A percentile compares a stretch with the other conserved stretches of the same genome.
Evolutionary conservation across 805 yeast genomes (phyloP).

Genomic region (Komagataella pseudopastoris): DNA sequence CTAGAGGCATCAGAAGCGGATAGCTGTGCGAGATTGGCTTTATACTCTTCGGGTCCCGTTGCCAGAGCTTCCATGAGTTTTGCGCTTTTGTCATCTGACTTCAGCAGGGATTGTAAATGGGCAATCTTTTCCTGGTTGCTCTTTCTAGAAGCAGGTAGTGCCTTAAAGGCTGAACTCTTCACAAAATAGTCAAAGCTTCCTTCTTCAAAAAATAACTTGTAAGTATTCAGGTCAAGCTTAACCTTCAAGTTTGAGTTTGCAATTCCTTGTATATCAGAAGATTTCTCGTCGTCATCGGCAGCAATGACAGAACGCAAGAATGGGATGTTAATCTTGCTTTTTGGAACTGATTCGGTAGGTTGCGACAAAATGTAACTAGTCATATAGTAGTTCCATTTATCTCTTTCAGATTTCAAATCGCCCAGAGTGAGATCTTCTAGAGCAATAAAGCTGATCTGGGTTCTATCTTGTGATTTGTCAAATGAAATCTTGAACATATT

Average conservation of each 20-base stretch:
- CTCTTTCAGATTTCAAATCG: conserved; percentile 55
- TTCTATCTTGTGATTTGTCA: conserved; percentile 35
- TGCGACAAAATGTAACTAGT: conserved; percentile 89
- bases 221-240: conserved; percentile 65
- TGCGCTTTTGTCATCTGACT: not conserved
- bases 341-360: conserved; percentile 92
- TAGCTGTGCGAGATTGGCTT: conserved; percentile 28
- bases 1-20: conserved; percentile 7
- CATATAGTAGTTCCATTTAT: conserved; percentile 84
- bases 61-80: conserved; percentile 8
- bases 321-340: conserved; percentile 66
- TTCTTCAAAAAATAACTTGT: conserved; percentile 69
- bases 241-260: conserved; percentile 64
- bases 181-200: conserved; percentile 71
- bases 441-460: conserved; percentile 72
- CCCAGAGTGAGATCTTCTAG: conserved; percentile 80
- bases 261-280: conserved; percentile 40
- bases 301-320: conserved; percentile 51
- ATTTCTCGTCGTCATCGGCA: conserved; percentile 35
- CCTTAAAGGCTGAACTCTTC: conserved; percentile 34
- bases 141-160: conserved; percentile 10
- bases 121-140: conserved; percentile 14
- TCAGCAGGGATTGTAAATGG: not conserved
- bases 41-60: conserved; percentile 24
- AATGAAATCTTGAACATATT: conserved; percentile 83